Base-by-base conservation (phyloP, 2,329 filamentous ascomycete species). In the Aciculosporium take region DNA sequence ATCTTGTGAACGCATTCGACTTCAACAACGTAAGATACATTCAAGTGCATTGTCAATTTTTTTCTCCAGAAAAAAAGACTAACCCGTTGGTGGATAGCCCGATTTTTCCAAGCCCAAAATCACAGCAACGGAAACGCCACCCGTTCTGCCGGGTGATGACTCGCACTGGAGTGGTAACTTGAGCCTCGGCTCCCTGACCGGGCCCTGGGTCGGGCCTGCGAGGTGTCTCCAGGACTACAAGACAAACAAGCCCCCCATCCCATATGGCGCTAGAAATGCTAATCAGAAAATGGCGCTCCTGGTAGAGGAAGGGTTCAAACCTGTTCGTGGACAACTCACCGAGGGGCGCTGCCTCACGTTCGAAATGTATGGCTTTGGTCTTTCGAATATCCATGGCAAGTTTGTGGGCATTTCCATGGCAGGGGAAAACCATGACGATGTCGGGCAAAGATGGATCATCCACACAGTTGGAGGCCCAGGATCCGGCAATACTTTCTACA, bases 231-330 rank as follows among this genome's bases (percentile, higher is more conserved):
- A 42, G 17, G 42, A 49, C 24, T 29, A 46, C 31, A 30, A 20
- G 25, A 27, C 34, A 2, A 37, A 41, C 33, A 40, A 40, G 9
- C 48, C 46, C 1, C 44, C 42, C 0, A 34, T 49, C 5, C 48
- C 48, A 4, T 48, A 45, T n/a, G 48, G 48, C 4, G 17, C 23
- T 3, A 18, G 23, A 8, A 49, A 49, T 23, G 79, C 79, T 49
- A 93, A 93, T 55, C 71, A 93, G 65, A 83, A 93, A 59, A 81
- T 94, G 52, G 91, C 91, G 67, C 84, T 93, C 60, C 74, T 59
- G 4, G 57, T 61, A 36, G 71, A 74, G 48, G 57, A 70, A 34
- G 71, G 71, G 3, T 72, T 64, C 58, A 74, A 75, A 53, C 51
- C 58, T 31, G 61, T 68, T n/a, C 57, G 70, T 5, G 71, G 71